Evolutionary conservation across 352 stramenopile species (phyloP).

Genomic region (Pythium sp.): DNA sequence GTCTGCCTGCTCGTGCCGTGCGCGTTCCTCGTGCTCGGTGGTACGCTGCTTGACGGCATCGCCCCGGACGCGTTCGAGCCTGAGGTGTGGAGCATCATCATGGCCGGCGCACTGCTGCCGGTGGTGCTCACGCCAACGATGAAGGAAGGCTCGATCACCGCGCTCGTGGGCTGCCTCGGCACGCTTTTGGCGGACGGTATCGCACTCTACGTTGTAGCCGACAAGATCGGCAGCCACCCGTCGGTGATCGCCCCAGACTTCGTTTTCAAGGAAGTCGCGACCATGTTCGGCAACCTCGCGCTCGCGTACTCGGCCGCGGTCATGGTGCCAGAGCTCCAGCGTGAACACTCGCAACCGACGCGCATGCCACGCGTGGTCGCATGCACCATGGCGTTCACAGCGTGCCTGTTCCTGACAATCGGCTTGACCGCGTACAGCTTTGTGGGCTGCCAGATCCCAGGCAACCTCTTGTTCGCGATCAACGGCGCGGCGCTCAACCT

Average conservation of each 20-base stretch:
- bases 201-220: slow-evolving; percentile 35
- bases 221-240: slow-evolving; percentile 43
- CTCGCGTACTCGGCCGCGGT: slow-evolving; percentile 57
- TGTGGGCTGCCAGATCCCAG: slow-evolving; percentile 61
- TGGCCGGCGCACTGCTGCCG: slow-evolving; percentile 46
- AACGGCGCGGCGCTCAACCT: slow-evolving; percentile 40
- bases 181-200: slow-evolving; percentile 58
- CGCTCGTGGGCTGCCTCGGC: slow-evolving; percentile 51
- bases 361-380: slow-evolving; percentile 55
- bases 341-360: slow-evolving; percentile 56
- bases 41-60: slow-evolving; percentile 51
- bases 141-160: slow-evolving; percentile 52
- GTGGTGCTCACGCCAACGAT: slow-evolving; percentile 59
- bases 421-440: slow-evolving; percentile 35
- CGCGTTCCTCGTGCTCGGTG: slow-evolving; percentile 60
- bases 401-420: slow-evolving; percentile 52
- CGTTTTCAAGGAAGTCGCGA: slow-evolving; percentile 43
- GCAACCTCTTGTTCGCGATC: slow-evolving; percentile 63
- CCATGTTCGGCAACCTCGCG: slow-evolving; percentile 58
- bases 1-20: slow-evolving; percentile 52
- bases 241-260: slow-evolving; percentile 35
- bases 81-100: slow-evolving; percentile 61
- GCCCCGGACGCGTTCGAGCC: slow-evolving; percentile 45
- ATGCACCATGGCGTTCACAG: slow-evolving; percentile 45
- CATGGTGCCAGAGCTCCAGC: slow-evolving; percentile 55